These are phyloP conservation scores for Schizophyllum amplum DNA, from an alignment of 1,284 basidiomycete genomes.

Conservation along the genomic window DNA sequence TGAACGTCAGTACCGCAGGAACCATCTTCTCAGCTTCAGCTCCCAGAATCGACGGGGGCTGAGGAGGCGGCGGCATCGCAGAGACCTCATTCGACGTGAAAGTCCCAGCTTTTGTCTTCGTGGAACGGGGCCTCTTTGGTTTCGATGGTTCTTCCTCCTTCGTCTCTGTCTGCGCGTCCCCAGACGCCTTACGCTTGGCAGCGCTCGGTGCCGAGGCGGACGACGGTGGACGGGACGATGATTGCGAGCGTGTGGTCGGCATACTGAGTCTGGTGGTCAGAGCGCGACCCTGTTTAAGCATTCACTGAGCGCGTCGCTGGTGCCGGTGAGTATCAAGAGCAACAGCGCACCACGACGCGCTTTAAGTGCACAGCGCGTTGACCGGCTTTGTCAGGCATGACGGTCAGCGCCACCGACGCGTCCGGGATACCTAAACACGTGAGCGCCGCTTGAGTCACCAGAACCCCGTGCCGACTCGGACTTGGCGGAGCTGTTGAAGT, in stretches of 20 bases:
- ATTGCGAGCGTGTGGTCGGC: background rate
- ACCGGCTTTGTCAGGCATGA: background rate
- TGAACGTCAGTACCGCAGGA: slow-evolving; percentile 57
- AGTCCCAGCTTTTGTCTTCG: background rate
- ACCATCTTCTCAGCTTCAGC: background rate
- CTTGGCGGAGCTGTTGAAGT: background rate
- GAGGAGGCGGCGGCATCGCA: background rate
- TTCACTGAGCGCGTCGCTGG: background rate
- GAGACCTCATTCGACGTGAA: background rate
- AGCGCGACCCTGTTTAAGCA: background rate
- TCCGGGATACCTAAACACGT: background rate
- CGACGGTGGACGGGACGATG: background rate
- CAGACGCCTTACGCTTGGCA: background rate
- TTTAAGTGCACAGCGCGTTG: too few relatives aligned
- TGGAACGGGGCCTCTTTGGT: background rate
- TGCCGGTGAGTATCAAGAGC: background rate
- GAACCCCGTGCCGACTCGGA: too few relatives aligned
- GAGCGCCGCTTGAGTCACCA: background rate
- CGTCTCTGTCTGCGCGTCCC: background rate
- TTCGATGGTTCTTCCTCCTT: background rate
- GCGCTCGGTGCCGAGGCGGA: background rate
- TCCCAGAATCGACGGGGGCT: background rate
- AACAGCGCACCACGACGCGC: too few relatives aligned
- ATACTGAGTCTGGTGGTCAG: background rate
- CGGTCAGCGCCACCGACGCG: background rate